Percentiles rank a stretch among this genome's conserved stretches.
Evolutionary conservation across 2,329 filamentous ascomycete species (phyloP).

Genomic region (Zasmidium citrigriseum): DNA sequence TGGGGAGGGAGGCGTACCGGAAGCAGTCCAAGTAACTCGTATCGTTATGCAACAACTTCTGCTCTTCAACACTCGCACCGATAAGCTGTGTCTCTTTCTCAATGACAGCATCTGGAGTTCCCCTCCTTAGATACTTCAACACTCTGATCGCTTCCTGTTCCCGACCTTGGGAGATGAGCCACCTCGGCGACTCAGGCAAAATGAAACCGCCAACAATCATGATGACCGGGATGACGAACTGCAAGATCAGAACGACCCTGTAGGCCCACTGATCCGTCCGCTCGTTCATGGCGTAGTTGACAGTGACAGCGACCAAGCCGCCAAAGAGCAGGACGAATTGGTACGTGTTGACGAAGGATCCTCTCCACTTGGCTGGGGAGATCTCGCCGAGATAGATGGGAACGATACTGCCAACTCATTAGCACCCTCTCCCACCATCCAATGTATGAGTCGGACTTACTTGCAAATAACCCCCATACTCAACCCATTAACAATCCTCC

Average conservation of each 20-base stretch:
- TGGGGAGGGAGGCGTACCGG: background rate
- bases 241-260: slow-evolving; percentile 9
- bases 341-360: slow-evolving; percentile 15
- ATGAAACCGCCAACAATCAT: slow-evolving; percentile 14
- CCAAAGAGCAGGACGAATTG: slow-evolving; percentile 18
- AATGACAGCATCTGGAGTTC: slow-evolving; percentile 8
- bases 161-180: slow-evolving; percentile 10
- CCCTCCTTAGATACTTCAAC: slow-evolving; percentile 7
- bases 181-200: slow-evolving; percentile 8
- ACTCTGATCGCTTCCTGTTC: slow-evolving; percentile 6
- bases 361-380: slow-evolving; percentile 9
- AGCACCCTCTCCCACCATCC: background rate
- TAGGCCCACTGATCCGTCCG: slow-evolving; percentile 15
- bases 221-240: slow-evolving; percentile 11
- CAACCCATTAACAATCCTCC: slow-evolving; percentile 15
- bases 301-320: slow-evolving; percentile 9
- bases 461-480: slow-evolving; percentile 19
- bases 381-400: slow-evolving; percentile 16
- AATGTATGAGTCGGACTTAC: background rate
- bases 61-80: slow-evolving; percentile 4
- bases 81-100: slow-evolving; percentile 11
- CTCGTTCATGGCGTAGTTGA: slow-evolving; percentile 15
- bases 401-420: slow-evolving; percentile 5
- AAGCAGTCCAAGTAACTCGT: slow-evolving; percentile 9
- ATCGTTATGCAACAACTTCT: slow-evolving; percentile 2